Conservation (phyloP, 2,329 filamentous ascomycete genomes). For the Harringtonia aguacate region DNA sequence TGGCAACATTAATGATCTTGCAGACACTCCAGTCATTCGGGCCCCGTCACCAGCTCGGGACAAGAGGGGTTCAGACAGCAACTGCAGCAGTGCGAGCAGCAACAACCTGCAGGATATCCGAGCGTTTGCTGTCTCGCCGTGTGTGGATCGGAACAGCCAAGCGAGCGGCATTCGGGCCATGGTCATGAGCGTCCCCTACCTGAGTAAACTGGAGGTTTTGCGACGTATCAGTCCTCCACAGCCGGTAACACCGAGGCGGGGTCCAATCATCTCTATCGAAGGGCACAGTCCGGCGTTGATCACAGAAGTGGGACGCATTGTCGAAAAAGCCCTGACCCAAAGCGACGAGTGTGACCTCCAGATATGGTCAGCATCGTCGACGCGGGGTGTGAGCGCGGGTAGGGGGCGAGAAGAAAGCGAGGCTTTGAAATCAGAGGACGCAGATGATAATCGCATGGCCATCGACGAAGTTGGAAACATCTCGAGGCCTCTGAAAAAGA, state of each 20-base stretch:
- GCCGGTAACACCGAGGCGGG: constrained; percentile 40
- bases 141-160: constrained; percentile 18
- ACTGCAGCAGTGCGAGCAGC: neutral
- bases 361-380: constrained; percentile 21
- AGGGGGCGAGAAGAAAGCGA: no score
- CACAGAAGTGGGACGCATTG: constrained; percentile 47
- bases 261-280: constrained; percentile 74
- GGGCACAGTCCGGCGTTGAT: constrained; percentile 49
- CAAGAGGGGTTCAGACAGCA: neutral
- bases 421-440: neutral
- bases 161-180: constrained; percentile 50
- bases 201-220: constrained; percentile 68
- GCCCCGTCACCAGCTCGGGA: no score
- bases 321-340: constrained; percentile 50
- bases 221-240: constrained; percentile 62
- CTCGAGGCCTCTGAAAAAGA: neutral
- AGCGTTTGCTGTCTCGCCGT: constrained; percentile 3
- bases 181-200: constrained; percentile 64
- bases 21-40: no score
- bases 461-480: neutral
- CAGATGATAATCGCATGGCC: neutral
- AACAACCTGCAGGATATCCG: constrained; percentile 3
- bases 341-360: constrained; percentile 34
- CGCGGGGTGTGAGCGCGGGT: constrained; percentile 21
- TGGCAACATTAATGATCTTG: no score